These are phyloP conservation scores for Flammula alnicola DNA, from an alignment of 1,284 basidiomycete species.

Conservation along the genomic window DNA sequence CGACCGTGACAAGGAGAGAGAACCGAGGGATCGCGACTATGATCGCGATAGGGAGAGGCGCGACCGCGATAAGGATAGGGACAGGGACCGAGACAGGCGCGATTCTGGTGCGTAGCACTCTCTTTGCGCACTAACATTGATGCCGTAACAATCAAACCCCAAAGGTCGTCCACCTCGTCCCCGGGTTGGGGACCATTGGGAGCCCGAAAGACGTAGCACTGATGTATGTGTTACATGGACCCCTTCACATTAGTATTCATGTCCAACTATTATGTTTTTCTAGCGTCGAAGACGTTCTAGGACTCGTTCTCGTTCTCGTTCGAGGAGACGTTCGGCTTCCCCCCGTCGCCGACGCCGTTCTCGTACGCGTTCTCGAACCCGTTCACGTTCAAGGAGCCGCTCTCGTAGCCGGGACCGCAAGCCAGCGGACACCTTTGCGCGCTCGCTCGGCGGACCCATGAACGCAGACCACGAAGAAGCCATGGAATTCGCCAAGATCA, in stretches of 20 bases:
- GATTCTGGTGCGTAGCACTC: conserved; percentile 59
- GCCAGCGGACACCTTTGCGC: conserved; percentile 65
- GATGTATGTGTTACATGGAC: conserved; percentile 49
- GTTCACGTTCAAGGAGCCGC: conserved; percentile 61
- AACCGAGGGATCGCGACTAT: conserved; percentile 45
- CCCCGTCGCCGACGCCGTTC: conserved; percentile 66
- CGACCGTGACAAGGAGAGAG: conserved; percentile 51
- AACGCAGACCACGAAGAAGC: conserved; percentile 90
- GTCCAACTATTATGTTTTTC: conserved; percentile 14
- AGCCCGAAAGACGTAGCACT: conserved; percentile 73
- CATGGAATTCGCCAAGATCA: conserved; percentile 87
- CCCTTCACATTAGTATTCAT: not conserved
- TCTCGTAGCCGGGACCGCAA: conserved; percentile 68
- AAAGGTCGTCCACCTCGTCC: too few relatives aligned
- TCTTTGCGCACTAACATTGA: too few relatives aligned
- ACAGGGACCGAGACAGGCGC: conserved; percentile 52
- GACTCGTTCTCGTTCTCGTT: conserved; percentile 43
- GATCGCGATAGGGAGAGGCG: conserved; percentile 40
- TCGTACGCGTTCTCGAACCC: conserved; percentile 50
- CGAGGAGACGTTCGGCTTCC: conserved; percentile 42
- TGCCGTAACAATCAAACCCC: too few relatives aligned
- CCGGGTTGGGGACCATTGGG: conserved; percentile 67
- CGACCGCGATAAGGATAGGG: conserved; percentile 51
- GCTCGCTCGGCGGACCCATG: conserved; percentile 88
- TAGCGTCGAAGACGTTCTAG: conserved; percentile 49